Evolutionary conservation across 2,329 filamentous ascomycete species (phyloP).

Genomic region (Tricladium varicosporioides): DNA sequence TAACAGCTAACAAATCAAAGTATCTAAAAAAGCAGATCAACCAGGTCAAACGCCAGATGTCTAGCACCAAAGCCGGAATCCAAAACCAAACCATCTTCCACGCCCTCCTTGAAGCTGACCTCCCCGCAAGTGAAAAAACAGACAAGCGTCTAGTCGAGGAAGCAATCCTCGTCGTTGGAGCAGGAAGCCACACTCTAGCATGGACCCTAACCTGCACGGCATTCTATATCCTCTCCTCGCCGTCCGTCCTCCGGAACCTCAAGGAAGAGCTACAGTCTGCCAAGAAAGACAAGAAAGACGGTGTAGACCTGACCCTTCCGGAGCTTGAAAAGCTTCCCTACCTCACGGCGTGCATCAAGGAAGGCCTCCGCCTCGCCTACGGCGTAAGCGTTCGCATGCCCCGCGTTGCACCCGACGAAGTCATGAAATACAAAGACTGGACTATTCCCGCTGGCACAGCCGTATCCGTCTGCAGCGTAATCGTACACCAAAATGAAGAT

Average conservation of each 20-base stretch:
- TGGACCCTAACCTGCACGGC: slow-evolving; percentile 34
- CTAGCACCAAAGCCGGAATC: neutral
- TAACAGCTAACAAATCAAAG: neutral
- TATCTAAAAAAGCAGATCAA: neutral
- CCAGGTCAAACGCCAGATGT: slow-evolving; percentile 18
- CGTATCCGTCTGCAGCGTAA: slow-evolving; percentile 38
- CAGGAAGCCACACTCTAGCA: slow-evolving; percentile 38
- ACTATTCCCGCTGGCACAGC: slow-evolving; percentile 32
- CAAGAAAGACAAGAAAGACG: slow-evolving; percentile 4
- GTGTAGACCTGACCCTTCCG: slow-evolving; percentile 7
- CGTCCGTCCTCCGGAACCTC: slow-evolving; percentile 30
- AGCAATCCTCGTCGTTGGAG: slow-evolving; percentile 31
- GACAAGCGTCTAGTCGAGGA: slow-evolving; percentile 34
- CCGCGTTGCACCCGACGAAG: slow-evolving; percentile 27
- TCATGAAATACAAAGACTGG: slow-evolving; percentile 15
- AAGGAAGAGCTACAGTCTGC: slow-evolving; percentile 33
- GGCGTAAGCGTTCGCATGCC: slow-evolving; percentile 29
- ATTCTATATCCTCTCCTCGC: slow-evolving; percentile 36
- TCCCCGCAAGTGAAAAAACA: slow-evolving; percentile 36
- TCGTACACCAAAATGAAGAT: slow-evolving; percentile 40
- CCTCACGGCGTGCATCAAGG: slow-evolving; percentile 32
- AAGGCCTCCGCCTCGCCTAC: slow-evolving; percentile 32
- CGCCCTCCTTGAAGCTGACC: slow-evolving; percentile 20
- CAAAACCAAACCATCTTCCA: slow-evolving; percentile 26
- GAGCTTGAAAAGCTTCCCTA: slow-evolving; percentile 30